Evolutionary conservation across 1,139 yeast genomes (phyloP).

Genomic region (Arxiozyma heterogenica): DNA sequence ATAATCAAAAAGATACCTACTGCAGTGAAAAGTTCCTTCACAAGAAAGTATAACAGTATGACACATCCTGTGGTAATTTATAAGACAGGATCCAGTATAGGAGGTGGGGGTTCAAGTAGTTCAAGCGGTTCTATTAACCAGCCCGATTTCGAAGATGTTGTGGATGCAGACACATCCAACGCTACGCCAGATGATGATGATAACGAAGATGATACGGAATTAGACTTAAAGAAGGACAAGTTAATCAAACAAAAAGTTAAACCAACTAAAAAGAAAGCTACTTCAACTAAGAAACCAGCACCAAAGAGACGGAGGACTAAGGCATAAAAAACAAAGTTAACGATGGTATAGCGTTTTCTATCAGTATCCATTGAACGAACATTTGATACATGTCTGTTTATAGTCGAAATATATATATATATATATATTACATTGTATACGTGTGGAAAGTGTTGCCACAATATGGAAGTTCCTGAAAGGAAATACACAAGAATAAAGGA

Average conservation of each 20-base stretch:
- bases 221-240: conserved; percentile 46
- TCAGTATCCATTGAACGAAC: too few relatives aligned
- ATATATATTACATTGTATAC: too few relatives aligned
- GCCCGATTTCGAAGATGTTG: conserved; percentile 53
- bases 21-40: conserved; percentile 71
- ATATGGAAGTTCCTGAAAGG: background rate
- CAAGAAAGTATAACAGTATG: conserved; percentile 65
- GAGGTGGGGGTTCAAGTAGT: conserved; percentile 36
- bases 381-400: background rate
- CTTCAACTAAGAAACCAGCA: conserved; percentile 16
- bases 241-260: conserved; percentile 42
- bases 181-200: conserved; percentile 37
- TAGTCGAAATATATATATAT: too few relatives aligned
- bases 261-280: conserved; percentile 26
- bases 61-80: conserved; percentile 84
- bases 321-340: conserved; percentile 7
- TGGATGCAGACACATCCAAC: conserved; percentile 51
- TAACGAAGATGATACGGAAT: conserved; percentile 13
- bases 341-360: too few relatives aligned
- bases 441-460: background rate
- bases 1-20: conserved; percentile 59
- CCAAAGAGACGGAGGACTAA: conserved; percentile 22
- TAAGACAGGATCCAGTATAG: conserved; percentile 34
- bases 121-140: conserved; percentile 25
- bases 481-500: too few relatives aligned